A percentile compares a stretch with the other conserved stretches of the same genome.
Conservation (phyloP, 2,329 filamentous ascomycete genomes). For the Aspergillus intermedius region DNA sequence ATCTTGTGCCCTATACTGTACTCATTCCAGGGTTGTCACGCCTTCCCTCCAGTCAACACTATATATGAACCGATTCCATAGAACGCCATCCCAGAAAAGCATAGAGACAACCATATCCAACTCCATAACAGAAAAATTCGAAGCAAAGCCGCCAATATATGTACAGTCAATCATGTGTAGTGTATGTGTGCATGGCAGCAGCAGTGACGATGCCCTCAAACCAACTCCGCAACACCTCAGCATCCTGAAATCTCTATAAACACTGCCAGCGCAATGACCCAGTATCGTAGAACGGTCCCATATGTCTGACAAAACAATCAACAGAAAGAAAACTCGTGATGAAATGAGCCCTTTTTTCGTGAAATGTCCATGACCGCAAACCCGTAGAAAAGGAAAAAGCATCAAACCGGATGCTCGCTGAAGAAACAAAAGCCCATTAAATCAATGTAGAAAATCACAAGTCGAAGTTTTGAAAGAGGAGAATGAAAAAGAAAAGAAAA, state of each 20-base stretch:
- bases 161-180: conserved; percentile 26
- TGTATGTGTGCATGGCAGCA: conserved; percentile 13
- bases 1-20: too few relatives aligned
- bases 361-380: not conserved
- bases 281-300: too few relatives aligned
- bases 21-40: too few relatives aligned
- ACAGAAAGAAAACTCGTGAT: too few relatives aligned
- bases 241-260: not conserved
- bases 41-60: not conserved
- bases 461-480: not conserved
- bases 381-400: conserved; percentile 3
- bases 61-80: not conserved
- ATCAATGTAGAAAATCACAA: not conserved
- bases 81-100: not conserved
- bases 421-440: not conserved
- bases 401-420: conserved; percentile 5
- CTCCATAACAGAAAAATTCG: conserved; percentile 5
- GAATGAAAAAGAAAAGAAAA: too few relatives aligned
- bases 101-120: conserved; percentile 2
- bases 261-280: not conserved
- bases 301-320: too few relatives aligned
- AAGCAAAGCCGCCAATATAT: conserved; percentile 25
- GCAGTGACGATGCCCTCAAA: conserved; percentile 10
- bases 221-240: conserved; percentile 7
- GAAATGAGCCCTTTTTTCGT: too few relatives aligned